Conservation (phyloP, 148 eudicot species). For the Vaccinium macrocarpon region DNA sequence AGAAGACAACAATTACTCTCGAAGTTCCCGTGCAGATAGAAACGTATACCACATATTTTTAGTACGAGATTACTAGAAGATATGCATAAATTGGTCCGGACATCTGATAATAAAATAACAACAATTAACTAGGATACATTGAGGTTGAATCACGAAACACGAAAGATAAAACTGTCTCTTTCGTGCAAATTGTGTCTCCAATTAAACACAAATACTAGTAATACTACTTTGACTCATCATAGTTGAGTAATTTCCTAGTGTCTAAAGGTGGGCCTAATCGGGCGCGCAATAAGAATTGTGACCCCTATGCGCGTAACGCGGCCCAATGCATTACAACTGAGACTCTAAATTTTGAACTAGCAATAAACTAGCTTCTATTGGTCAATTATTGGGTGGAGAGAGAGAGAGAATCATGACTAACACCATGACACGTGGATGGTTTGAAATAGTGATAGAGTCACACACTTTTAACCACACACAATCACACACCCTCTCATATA, state of each 20-base stretch:
- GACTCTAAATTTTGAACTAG: no score
- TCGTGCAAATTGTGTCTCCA: no score
- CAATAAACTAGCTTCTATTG: background rate
- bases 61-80: background rate
- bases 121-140: background rate
- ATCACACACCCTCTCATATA: no score
- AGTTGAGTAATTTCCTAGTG: background rate
- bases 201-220: no score
- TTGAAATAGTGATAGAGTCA: no score
- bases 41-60: no score
- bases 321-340: background rate
- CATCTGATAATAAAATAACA: background rate
- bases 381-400: background rate
- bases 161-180: no score
- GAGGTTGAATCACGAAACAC: background rate
- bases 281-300: background rate
- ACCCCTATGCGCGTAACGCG: background rate
- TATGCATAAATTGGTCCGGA: background rate
- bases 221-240: no score
- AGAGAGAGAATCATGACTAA: background rate
- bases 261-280: background rate
- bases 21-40: no score
- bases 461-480: no score
- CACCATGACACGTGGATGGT: background rate
- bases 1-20: no score